Percentiles rank a stretch among this genome's conserved stretches.
phyloP scores from a whole-genome alignment of 805 yeast species.

The Candida easanensis region DNA sequence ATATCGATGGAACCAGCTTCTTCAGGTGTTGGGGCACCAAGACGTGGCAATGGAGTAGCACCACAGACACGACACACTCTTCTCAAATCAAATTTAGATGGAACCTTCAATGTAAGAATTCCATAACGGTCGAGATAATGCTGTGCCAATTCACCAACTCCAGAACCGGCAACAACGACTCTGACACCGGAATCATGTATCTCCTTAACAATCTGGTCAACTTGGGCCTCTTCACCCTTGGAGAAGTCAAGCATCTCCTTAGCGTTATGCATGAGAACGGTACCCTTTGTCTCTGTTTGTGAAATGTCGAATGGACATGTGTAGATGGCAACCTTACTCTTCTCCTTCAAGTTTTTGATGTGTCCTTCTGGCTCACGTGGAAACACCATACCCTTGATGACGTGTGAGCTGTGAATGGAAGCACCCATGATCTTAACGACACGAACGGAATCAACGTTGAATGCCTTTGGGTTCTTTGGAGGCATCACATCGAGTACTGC shows the following conservation, averaged over 20 bases:
- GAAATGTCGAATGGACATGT: slow-evolving; percentile 94
- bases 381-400: slow-evolving; percentile 96
- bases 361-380: slow-evolving; percentile 97
- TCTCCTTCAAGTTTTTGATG: slow-evolving; percentile 56
- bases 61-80: slow-evolving; percentile 96
- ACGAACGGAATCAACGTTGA: slow-evolving; percentile 91
- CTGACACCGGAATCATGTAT: slow-evolving; percentile 80
- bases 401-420: slow-evolving; percentile 67
- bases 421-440: slow-evolving; percentile 98
- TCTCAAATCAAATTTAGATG: slow-evolving; percentile 91
- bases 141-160: slow-evolving; percentile 87
- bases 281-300: slow-evolving; percentile 97
- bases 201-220: slow-evolving; percentile 81
- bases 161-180: slow-evolving; percentile 92
- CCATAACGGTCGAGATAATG: slow-evolving; percentile 89
- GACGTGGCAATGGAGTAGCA: slow-evolving; percentile 90
- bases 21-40: slow-evolving; percentile 94
- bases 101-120: slow-evolving; percentile 82
- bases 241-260: slow-evolving; percentile 95
- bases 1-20: slow-evolving; percentile 87
- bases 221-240: slow-evolving; percentile 93
- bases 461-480: slow-evolving; percentile 53
- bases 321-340: slow-evolving; percentile 85
- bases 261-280: slow-evolving; percentile 93
- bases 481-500: slow-evolving; percentile 82